Evolutionary conservation across 1,139 yeast species (phyloP), one percentile per base, ranked within the genome.

Genomic region (Yamadazyma pseudoaaseri): DNA sequence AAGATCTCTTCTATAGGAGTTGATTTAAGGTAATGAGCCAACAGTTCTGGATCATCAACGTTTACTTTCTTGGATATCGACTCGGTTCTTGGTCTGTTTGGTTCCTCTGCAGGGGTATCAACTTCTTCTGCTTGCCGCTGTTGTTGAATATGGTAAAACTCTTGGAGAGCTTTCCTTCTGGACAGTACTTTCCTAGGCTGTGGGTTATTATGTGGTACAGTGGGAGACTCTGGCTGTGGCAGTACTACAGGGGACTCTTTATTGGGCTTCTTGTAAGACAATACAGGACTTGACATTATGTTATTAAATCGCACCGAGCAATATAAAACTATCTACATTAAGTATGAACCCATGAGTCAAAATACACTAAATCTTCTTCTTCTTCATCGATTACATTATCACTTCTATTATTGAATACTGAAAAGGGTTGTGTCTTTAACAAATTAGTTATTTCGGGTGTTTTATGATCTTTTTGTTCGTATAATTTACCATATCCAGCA

Each of bases 401-500:
- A 14, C 58, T 46, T 35, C 54, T 54, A 36, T 62, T 62, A 37
- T 67, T 69, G 38, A 68, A 66, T 14, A 68, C 52, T 14, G 63
- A 52, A 41, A 51, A 68, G 5, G 54, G 48, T 33, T 52, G 54
- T 31, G 48, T 51, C 10, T 36, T 31, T 6, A 44, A 30, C 11
- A 42, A 28, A 3, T 3, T 15, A 12, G 37, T 20, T 7, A 33
- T 25, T 14, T 35, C 39, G 3, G 35, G 33, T 5, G 37, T 36
- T 14, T 34, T 40, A 24, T 46, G 43, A 11, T 43, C 50, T 12
- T 52, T 58, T 11, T 56, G 62, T 16, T 49, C 57, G 40, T 60
- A 64, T n/a, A 55, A 53, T 30, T 58, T 52, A 1, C 81, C 84
- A 34, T 74, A 78, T 2, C 83, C 83, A 3, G 79, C 77, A 45